Conservation (phyloP, 2,329 filamentous ascomycete genomes). For the Arthroderma sp. region DNA sequence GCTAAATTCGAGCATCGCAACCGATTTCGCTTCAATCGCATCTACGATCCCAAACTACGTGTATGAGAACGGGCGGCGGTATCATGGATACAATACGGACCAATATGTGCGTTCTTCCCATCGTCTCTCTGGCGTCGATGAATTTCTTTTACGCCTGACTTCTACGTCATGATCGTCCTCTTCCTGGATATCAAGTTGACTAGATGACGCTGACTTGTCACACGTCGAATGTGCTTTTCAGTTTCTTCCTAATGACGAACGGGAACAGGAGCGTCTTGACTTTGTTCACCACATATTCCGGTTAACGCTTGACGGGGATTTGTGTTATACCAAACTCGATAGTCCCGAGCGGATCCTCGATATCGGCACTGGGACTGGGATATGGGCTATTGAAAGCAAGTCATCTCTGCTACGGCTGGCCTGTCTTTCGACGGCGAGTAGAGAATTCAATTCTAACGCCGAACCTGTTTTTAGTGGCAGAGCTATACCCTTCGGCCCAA, state of each 20-base stretch:
- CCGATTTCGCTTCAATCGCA: constrained; percentile 11
- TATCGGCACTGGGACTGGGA: constrained; percentile 27
- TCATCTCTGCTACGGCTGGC: background rate
- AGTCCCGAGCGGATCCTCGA: constrained; percentile 20
- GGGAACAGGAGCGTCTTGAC: constrained; percentile 31
- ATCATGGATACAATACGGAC: constrained; percentile 15
- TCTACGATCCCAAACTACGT: constrained; percentile 13
- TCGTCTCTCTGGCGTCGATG: background rate
- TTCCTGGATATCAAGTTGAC: background rate
- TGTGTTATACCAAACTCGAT: constrained; percentile 24
- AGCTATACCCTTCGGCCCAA: constrained; percentile 10
- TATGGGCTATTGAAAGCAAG: constrained; percentile 15
- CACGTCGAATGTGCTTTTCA: background rate
- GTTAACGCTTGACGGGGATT: constrained; percentile 21
- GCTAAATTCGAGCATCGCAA: background rate
- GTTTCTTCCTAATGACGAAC: constrained; percentile 13
- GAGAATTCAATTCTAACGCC: background rate
- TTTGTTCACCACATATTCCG: constrained; percentile 29
- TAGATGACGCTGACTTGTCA: background rate
- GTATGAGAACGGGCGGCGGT: constrained; percentile 17
- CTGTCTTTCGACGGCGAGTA: background rate
- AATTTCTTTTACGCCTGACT: background rate
- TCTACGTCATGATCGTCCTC: background rate
- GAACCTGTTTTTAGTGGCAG: constrained; percentile 8
- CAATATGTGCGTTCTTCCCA: constrained; percentile 10